A percentile compares a stretch with the other conserved stretches of the same genome.
These are phyloP conservation scores for Sicyos baderoa DNA, from an alignment of 306 rosid species.

Conservation along the genomic window DNA sequence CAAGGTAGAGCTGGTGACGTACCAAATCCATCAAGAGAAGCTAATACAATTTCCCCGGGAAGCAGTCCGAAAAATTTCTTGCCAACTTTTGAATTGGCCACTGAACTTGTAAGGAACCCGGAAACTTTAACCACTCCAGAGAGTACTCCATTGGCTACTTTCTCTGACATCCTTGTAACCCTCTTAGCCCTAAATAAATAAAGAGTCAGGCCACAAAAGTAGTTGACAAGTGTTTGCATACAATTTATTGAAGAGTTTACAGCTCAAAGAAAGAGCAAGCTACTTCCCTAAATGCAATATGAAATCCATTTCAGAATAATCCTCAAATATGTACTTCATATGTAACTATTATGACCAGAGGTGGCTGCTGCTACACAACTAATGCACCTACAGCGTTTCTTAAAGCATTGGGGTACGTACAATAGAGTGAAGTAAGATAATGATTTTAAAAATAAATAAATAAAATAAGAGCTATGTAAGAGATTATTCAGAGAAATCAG, in stretches of 20 bases:
- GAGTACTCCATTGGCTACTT: conserved; percentile 80
- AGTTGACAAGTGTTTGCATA: background rate
- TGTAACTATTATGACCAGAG: background rate
- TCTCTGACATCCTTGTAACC: conserved; percentile 78
- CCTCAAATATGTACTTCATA: background rate
- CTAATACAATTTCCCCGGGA: conserved; percentile 45
- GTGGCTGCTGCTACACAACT: background rate
- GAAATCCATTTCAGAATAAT: conserved; percentile 4
- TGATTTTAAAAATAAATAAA: background rate
- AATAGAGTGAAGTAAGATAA: background rate
- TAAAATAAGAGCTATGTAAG: background rate
- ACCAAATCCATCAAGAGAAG: conserved; percentile 48
- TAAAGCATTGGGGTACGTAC: background rate
- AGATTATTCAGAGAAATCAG: background rate
- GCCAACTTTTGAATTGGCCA: conserved; percentile 51
- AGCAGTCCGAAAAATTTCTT: conserved; percentile 41
- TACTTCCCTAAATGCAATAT: conserved; percentile 6
- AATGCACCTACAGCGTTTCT: background rate
- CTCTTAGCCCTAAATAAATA: conserved; percentile 70
- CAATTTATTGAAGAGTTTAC: background rate
- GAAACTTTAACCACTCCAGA: conserved; percentile 62
- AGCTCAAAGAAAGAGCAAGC: conserved; percentile 8
- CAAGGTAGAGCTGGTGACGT: conserved; percentile 16
- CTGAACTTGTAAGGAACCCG: conserved; percentile 48
- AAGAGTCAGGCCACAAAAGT: conserved; percentile 20